phyloP scores from a whole-genome alignment of 139 green algal genomes.

The Chlorella ohadii region DNA sequence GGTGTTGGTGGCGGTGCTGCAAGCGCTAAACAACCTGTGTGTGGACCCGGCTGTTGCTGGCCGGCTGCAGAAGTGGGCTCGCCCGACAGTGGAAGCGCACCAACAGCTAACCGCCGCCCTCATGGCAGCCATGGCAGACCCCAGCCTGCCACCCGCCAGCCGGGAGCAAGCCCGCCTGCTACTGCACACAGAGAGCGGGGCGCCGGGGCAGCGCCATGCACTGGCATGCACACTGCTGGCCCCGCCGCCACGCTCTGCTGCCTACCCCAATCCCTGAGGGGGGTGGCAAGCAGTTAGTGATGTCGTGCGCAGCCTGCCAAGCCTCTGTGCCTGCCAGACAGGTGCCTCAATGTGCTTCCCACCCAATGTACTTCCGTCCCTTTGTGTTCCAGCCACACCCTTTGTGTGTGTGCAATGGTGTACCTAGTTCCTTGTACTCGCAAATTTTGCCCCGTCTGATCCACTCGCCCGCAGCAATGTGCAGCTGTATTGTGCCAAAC shows the following conservation, averaged over 20 bases:
- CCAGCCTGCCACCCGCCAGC: neutral
- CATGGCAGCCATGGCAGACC: neutral
- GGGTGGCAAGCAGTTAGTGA: too few relatives aligned
- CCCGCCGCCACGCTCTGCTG: neutral
- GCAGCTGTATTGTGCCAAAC: too few relatives aligned
- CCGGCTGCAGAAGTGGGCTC: neutral
- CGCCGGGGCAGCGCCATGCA: constrained; percentile 4
- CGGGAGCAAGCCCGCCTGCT: constrained; percentile 1
- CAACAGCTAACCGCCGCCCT: neutral
- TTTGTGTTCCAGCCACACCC: too few relatives aligned
- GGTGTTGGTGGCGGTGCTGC: constrained; percentile 1
- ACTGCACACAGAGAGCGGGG: constrained; percentile 20
- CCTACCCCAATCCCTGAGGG: constrained; percentile 17
- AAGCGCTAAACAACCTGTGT: constrained; percentile 19
- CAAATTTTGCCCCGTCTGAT: too few relatives aligned
- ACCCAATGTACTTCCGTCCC: too few relatives aligned
- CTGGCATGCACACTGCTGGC: neutral
- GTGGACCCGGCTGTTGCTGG: neutral
- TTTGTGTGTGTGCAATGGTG: too few relatives aligned
- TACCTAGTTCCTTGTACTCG: too few relatives aligned
- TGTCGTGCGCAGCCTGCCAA: too few relatives aligned
- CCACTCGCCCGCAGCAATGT: too few relatives aligned
- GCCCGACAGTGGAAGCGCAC: neutral
- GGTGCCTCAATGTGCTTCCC: too few relatives aligned
- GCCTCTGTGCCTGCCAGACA: too few relatives aligned